phyloP scores from a whole-genome alignment of 2,329 filamentous ascomycete genomes.

The Penicillium sp. region DNA sequence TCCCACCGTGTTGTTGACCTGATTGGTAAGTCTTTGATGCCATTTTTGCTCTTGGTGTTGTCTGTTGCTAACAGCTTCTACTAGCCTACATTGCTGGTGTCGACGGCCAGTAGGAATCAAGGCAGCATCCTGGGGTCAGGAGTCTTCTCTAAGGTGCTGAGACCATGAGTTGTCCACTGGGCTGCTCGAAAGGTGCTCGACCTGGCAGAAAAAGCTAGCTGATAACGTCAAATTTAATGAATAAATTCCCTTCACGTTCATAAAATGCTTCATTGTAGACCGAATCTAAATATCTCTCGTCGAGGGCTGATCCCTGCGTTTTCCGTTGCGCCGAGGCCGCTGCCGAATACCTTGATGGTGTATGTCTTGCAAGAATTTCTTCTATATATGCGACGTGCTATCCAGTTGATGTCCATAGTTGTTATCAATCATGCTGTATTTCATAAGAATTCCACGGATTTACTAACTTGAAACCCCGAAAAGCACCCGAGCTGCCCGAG shows the following conservation, averaged over 20 bases:
- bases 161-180: background rate
- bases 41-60: background rate
- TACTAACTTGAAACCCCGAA: too few relatives aligned
- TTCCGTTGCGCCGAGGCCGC: too few relatives aligned
- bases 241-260: constrained; percentile 20
- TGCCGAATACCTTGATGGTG: too few relatives aligned
- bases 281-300: too few relatives aligned
- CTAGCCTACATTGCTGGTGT: constrained; percentile 72
- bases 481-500: too few relatives aligned
- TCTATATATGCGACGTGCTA: too few relatives aligned
- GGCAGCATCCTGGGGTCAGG: constrained; percentile 27
- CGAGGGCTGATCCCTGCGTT: too few relatives aligned
- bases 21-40: constrained; percentile 35
- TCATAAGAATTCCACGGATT: too few relatives aligned
- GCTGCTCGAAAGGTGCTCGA: background rate
- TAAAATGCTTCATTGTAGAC: background rate
- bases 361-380: too few relatives aligned
- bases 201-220: constrained; percentile 17
- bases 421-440: too few relatives aligned
- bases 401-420: too few relatives aligned
- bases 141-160: constrained; percentile 31
- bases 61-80: background rate
- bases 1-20: constrained; percentile 90
- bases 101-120: constrained; percentile 49
- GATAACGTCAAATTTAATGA: constrained; percentile 27